Conservation (phyloP, 2,329 filamentous ascomycete species). For the Cordyceps javanica region DNA sequence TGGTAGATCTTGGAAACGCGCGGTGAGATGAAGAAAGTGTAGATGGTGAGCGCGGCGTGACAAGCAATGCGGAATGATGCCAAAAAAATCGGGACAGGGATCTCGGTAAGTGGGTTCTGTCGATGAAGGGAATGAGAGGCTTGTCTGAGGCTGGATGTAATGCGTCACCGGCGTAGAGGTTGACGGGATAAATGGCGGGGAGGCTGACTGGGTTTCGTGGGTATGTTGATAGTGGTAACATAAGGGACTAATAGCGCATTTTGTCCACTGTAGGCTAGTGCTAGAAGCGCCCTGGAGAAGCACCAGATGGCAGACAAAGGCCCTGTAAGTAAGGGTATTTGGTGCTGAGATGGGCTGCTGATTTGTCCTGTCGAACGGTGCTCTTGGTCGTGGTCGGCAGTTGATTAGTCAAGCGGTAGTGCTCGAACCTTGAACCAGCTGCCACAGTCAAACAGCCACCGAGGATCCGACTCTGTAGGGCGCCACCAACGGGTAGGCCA, state of each 20-base stretch:
- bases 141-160: background rate
- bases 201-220: background rate
- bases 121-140: background rate
- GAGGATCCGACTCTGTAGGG: background rate
- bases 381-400: background rate
- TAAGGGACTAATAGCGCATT: too few relatives aligned
- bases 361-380: too few relatives aligned
- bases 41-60: background rate
- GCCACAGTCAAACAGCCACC: background rate
- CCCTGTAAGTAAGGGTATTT: background rate
- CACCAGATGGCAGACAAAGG: too few relatives aligned
- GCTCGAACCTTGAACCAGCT: background rate
- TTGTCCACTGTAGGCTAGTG: too few relatives aligned
- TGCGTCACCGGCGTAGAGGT: conserved; percentile 6
- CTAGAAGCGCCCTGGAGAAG: too few relatives aligned
- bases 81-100: background rate
- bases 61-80: background rate
- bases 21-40: background rate
- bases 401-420: background rate
- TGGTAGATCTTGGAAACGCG: background rate
- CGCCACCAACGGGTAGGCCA: too few relatives aligned
- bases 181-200: background rate
- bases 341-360: background rate
- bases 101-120: conserved; percentile 1
- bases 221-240: too few relatives aligned